A percentile compares a stretch with the other conserved stretches of the same genome.
Evolutionary conservation across 2,329 filamentous ascomycete genomes (phyloP).

Genomic region (Aspergillus ochraceus): DNA sequence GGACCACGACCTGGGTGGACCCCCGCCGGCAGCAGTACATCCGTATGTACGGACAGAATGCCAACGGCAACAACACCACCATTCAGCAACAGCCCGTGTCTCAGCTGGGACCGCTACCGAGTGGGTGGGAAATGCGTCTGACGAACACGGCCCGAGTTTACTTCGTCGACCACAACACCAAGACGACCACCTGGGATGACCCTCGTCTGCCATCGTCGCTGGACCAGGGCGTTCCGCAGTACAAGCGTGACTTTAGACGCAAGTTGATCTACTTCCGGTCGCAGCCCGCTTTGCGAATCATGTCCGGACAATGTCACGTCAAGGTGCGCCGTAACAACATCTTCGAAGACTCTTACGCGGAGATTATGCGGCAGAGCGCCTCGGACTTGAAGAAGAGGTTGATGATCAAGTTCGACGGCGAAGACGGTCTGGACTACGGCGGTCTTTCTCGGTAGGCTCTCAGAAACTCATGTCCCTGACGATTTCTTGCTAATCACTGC

Average conservation of each 20-base stretch:
- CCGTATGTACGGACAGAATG: constrained; percentile 93
- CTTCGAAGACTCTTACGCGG: constrained; percentile 97
- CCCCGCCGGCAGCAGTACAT: constrained; percentile 97
- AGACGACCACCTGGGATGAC: constrained; percentile 99
- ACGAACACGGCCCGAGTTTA: constrained; percentile 98
- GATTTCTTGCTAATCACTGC: neutral
- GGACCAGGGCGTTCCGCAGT: constrained; percentile 97
- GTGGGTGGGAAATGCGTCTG: constrained; percentile 98
- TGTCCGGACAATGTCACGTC: constrained; percentile 96
- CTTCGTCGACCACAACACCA: constrained; percentile 99
- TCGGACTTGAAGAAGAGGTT: constrained; percentile 95
- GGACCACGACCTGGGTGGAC: constrained; percentile 98
- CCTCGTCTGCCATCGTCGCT: constrained; percentile 91
- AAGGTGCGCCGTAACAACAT: constrained; percentile 96
- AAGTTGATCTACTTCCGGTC: constrained; percentile 99
- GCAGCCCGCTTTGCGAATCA: constrained; percentile 90
- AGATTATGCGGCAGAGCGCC: constrained; percentile 95
- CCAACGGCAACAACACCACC: constrained; percentile 68
- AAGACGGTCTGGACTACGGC: constrained; percentile 96
- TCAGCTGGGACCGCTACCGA: constrained; percentile 89
- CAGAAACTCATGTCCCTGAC: neutral
- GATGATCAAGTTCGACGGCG: constrained; percentile 99
- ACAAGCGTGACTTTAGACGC: constrained; percentile 97
- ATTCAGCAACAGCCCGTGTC: constrained; percentile 98
- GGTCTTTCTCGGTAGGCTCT: constrained; percentile 73